Evolutionary conservation across 1,284 basidiomycete genomes (phyloP).

Genomic region (Hemileia vastatrix): DNA sequence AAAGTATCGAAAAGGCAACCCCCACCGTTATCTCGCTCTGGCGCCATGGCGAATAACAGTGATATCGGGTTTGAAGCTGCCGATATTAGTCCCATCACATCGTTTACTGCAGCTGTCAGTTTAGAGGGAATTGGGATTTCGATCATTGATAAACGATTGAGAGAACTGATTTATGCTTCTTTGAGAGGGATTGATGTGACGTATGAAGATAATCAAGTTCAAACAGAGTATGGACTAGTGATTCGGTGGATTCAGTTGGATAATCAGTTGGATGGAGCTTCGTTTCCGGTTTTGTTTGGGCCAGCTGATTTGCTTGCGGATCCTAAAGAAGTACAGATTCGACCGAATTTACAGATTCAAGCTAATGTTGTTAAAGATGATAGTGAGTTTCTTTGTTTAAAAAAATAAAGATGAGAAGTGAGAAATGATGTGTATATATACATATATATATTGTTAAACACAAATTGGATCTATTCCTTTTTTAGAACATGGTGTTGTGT

Average conservation of each 20-base stretch:
- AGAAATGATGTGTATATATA: background rate
- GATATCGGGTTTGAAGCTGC: slow-evolving; percentile 79
- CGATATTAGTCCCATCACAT: slow-evolving; percentile 59
- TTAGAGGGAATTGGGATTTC: slow-evolving; percentile 89
- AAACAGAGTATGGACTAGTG: slow-evolving; percentile 72
- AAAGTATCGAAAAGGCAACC: slow-evolving; percentile 56
- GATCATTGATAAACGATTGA: slow-evolving; percentile 72
- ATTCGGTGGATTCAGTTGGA: slow-evolving; percentile 90
- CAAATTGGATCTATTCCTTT: slow-evolving; percentile 8
- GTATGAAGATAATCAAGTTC: slow-evolving; percentile 67
- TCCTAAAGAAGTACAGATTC: slow-evolving; percentile 61
- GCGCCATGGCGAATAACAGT: slow-evolving; percentile 58
- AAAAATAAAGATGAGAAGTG: background rate
- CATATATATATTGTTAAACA: background rate
- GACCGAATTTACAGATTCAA: slow-evolving; percentile 82
- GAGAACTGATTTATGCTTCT: slow-evolving; percentile 84
- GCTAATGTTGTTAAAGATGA: slow-evolving; percentile 86
- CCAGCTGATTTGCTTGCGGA: slow-evolving; percentile 84
- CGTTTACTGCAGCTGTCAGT: slow-evolving; percentile 62
- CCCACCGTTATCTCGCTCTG: slow-evolving; percentile 55
- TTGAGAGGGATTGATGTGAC: slow-evolving; percentile 71
- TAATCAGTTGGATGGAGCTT: slow-evolving; percentile 92
- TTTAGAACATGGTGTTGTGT: slow-evolving; percentile 83
- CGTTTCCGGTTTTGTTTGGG: slow-evolving; percentile 92
- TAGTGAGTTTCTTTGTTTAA: slow-evolving; percentile 50